Evolutionary conservation across 257 asterid species (phyloP).

Genomic region (Jaltomata sinuosa): DNA sequence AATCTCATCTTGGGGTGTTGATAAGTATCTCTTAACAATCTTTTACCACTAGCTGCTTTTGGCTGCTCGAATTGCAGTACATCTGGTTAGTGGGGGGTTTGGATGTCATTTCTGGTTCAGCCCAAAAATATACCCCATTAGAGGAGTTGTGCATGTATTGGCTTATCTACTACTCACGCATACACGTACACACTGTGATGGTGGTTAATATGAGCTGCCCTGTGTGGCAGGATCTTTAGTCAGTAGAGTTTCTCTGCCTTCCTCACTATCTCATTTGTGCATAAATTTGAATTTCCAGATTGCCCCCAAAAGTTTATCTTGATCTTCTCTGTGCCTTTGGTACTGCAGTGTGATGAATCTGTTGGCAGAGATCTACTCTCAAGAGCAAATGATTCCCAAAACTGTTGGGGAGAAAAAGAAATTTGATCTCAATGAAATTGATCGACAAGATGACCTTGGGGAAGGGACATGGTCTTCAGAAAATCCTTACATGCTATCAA

Average conservation of each 20-base stretch:
- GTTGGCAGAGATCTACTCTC: constrained; percentile 96
- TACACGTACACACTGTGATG: not conserved
- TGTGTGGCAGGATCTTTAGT: not conserved
- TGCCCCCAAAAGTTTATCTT: not conserved
- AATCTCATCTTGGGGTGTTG: not conserved
- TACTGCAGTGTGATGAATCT: constrained; percentile 96
- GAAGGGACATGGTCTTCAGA: constrained; percentile 63
- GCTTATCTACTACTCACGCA: not conserved
- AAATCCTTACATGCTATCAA: constrained; percentile 70
- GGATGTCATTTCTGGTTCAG: not conserved
- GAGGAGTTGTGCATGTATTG: not conserved
- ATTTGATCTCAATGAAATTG: constrained; percentile 78
- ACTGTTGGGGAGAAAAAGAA: constrained; percentile 50
- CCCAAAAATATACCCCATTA: not conserved
- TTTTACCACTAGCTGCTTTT: not conserved
- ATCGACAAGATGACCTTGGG: constrained; percentile 40
- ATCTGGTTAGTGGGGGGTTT: not conserved
- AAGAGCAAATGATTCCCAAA: constrained; percentile 87
- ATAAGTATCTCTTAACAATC: not conserved
- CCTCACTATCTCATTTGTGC: not conserved
- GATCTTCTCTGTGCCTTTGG: constrained; percentile 5
- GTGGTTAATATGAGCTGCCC: not conserved
- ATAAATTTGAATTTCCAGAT: not conserved
- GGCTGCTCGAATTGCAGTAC: not conserved
- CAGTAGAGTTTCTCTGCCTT: not conserved